A percentile compares a stretch with the other conserved stretches of the same genome.
phyloP scores from a whole-genome alignment of 2,329 filamentous ascomycete species.

The Fusarium sp. region DNA sequence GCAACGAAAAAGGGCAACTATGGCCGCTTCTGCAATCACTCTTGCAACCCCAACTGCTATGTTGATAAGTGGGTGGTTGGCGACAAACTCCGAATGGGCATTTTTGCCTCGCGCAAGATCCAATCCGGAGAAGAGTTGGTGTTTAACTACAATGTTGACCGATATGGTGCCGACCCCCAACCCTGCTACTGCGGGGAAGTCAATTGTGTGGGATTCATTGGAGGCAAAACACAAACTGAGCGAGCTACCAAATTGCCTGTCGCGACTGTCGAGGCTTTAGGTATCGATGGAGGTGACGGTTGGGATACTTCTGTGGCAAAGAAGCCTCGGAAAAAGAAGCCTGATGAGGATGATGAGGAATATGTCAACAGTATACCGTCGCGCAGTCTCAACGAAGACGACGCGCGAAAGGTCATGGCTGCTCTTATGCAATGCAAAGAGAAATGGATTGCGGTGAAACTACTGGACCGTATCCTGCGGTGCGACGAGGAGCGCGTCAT shows the following conservation, averaged over 20 bases:
- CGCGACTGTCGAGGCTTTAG: slow-evolving; percentile 92
- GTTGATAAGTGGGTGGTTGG: slow-evolving; percentile 99
- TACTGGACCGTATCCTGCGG: slow-evolving; percentile 87
- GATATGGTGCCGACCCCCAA: slow-evolving; percentile 96
- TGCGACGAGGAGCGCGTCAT: slow-evolving; percentile 89
- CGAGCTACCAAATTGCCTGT: slow-evolving; percentile 91
- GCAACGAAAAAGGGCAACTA: slow-evolving; percentile 97
- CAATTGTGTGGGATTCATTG: slow-evolving; percentile 96
- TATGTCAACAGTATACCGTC: slow-evolving; percentile 91
- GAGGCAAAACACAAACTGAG: slow-evolving; percentile 97
- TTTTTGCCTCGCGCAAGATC: slow-evolving; percentile 89
- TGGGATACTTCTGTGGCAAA: slow-evolving; percentile 93
- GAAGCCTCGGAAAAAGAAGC: slow-evolving; percentile 92
- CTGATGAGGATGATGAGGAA: slow-evolving; percentile 91
- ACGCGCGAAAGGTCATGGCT: slow-evolving; percentile 94
- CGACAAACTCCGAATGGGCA: slow-evolving; percentile 97
- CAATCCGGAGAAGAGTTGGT: slow-evolving; percentile 93
- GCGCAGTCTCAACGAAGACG: slow-evolving; percentile 81
- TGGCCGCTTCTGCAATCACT: slow-evolving; percentile 98
- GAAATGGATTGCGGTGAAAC: slow-evolving; percentile 98
- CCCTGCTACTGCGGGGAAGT: slow-evolving; percentile 95
- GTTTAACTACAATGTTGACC: slow-evolving; percentile 99
- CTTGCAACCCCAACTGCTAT: slow-evolving; percentile 98
- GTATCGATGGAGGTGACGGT: slow-evolving; percentile 90
- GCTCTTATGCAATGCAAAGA: slow-evolving; percentile 98